phyloP scores from a whole-genome alignment of 2,329 filamentous ascomycete genomes.

The Neoascochyta sp. region DNA sequence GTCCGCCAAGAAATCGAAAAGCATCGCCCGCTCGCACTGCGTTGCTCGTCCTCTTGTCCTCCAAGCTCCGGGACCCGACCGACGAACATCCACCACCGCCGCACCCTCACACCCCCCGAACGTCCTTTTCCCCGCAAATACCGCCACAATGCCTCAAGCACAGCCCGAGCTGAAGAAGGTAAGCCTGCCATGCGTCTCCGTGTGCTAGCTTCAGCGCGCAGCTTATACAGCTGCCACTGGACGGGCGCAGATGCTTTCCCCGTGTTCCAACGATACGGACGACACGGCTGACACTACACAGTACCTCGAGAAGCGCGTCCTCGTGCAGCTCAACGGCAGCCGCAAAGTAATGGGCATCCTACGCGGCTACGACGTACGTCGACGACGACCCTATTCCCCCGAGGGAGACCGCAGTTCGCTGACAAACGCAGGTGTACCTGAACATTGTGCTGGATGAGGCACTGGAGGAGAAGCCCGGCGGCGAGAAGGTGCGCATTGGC shows the following conservation, averaged over 20 bases:
- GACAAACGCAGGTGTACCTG: slow-evolving; percentile 72
- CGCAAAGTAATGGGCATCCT: slow-evolving; percentile 94
- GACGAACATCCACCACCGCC: slow-evolving; percentile 1
- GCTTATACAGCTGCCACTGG: too few species aligned
- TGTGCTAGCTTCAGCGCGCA: too few species aligned
- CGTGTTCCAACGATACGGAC: background rate
- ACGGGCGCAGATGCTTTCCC: too few species aligned
- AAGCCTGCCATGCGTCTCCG: slow-evolving; percentile 15
- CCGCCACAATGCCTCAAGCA: slow-evolving; percentile 84
- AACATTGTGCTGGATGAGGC: slow-evolving; percentile 98
- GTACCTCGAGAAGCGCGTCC: slow-evolving; percentile 99
- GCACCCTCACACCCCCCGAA: background rate
- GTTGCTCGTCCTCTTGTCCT: background rate
- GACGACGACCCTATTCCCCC: background rate
- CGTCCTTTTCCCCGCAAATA: slow-evolving; percentile 2
- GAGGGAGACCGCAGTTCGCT: background rate
- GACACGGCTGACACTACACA: slow-evolving; percentile 43
- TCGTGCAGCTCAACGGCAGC: slow-evolving; percentile 96
- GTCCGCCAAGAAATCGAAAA: slow-evolving; percentile 19
- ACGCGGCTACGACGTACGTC: slow-evolving; percentile 87
- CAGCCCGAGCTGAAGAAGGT: slow-evolving; percentile 99
- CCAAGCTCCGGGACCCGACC: slow-evolving; percentile 2
- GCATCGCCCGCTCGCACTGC: slow-evolving; percentile 8
- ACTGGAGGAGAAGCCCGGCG: slow-evolving; percentile 87
- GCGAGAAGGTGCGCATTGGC: slow-evolving; percentile 84